Base-by-base conservation (phyloP, 768 basidiomycete species). In the Pisolithus marmoratus region DNA sequence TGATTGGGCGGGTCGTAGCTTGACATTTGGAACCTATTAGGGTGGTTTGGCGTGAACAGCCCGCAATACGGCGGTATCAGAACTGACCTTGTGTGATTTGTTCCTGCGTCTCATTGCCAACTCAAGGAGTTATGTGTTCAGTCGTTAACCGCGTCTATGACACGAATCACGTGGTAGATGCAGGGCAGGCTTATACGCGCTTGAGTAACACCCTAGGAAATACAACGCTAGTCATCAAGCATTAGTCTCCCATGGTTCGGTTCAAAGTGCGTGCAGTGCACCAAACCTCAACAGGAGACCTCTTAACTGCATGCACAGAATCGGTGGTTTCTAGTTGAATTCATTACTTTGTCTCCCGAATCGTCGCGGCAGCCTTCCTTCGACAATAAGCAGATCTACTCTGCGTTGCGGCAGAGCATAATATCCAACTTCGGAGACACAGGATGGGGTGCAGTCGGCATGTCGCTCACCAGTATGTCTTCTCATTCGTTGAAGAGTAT, bases 301-400 rank as follows among this genome's bases (percentile, higher is more conserved):
- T 19, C 19, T n/a, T 31, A 24, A n/a, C 22, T 31, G 34, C 31
- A 9, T 19, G 22, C 17, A 22, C 56, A 92, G 90, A 94, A 93
- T 65, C 81, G 92, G 36, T 93, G 91, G 88, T 69, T 94, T 11
- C 81, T 95, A 29, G 83, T 93, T 50, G 91, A 95, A 67, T 84
- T 94, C 61, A 78, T 94, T 36, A 71, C 76, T 1, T 65, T 79
- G 8, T 65, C 70, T 20, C 37, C 51, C 38, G 48, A 54, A 38
- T 52, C 22, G 43, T 46, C 49, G 51, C 34, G 52, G 19, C 52
- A 49, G 22, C 24, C 48, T 31, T 57, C 67, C 45, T 61, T 87
- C 11, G 82, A 82, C 43, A 74, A 78, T n/a, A 86, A 82, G 59
- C 75, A 78, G 19, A 78, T 94, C 47, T 90, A 80, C 69, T 65